These are phyloP conservation scores for Beauveria caledonica DNA, from an alignment of 2,329 filamentous ascomycete species.

Conservation along the genomic window DNA sequence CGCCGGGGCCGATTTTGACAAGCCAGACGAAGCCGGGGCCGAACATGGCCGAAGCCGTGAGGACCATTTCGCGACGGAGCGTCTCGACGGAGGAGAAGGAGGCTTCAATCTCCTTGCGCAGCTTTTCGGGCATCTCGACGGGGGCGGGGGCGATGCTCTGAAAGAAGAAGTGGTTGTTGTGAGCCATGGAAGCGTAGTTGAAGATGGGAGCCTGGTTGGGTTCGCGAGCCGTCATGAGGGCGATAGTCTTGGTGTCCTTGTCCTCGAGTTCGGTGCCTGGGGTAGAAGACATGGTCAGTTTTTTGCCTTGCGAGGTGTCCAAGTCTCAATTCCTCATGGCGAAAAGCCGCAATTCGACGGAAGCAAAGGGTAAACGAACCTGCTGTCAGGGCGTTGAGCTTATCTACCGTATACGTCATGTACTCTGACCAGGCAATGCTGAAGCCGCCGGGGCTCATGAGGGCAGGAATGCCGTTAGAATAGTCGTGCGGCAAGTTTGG, in stretches of 20 bases:
- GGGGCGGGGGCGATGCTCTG: conserved; percentile 37
- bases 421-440: conserved; percentile 76
- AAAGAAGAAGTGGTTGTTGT: conserved; percentile 87
- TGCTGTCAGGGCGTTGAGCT: conserved; percentile 64
- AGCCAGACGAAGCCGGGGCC: conserved; percentile 97
- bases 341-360: not conserved
- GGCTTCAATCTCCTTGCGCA: conserved; percentile 52
- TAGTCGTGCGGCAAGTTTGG: conserved; percentile 39
- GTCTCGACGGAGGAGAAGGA: conserved; percentile 80
- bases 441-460: conserved; percentile 64
- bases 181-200: conserved; percentile 94
- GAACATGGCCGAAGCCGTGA: conserved; percentile 85
- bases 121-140: conserved; percentile 44
- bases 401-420: conserved; percentile 63
- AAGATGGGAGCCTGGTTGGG: conserved; percentile 71
- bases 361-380: conserved; percentile 44
- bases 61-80: conserved; percentile 69
- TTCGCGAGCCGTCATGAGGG: conserved; percentile 70
- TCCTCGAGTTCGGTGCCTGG: conserved; percentile 57
- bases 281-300: conserved; percentile 12
- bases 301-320: not conserved
- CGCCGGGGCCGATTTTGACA: conserved; percentile 47
- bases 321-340: not conserved
- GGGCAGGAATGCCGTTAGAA: conserved; percentile 51
- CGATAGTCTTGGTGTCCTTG: conserved; percentile 55